Conservation (phyloP, 495 filamentous ascomycete genomes). For the Lasiosphaeria ovina region DNA sequence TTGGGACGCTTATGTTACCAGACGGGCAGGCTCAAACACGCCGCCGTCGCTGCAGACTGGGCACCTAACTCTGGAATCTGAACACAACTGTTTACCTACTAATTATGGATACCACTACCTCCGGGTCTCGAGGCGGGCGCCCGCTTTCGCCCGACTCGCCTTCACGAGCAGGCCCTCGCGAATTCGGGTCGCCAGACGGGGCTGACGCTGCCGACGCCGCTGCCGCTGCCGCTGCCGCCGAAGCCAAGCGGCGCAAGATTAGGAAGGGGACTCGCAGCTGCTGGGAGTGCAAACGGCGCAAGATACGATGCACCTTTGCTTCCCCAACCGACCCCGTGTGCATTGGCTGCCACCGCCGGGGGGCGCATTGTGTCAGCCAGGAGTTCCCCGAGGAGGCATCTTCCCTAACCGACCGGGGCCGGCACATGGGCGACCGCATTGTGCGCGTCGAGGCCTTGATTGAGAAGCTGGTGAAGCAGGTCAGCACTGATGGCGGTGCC, state of each 20-base stretch:
- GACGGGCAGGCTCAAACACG: no score
- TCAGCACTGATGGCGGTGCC: constrained; percentile 2
- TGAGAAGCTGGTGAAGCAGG: constrained; percentile 23
- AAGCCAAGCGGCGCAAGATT: constrained; percentile 32
- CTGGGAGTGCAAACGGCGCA: constrained; percentile 53
- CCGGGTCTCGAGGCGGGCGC: no score
- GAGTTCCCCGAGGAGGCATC: constrained; percentile 35
- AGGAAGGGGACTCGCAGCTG: constrained; percentile 52
- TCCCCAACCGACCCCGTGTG: constrained; percentile 33
- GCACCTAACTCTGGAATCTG: no score
- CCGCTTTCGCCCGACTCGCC: no score
- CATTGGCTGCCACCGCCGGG: constrained; percentile 41
- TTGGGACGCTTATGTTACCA: no score
- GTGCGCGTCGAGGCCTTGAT: constrained; percentile 30
- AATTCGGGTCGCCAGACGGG: no score
- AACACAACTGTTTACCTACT: no score
- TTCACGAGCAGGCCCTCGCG: no score
- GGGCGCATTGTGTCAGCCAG: constrained; percentile 43
- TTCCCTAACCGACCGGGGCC: not conserved
- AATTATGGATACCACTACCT: no score
- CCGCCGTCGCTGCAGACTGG: no score
- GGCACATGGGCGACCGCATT: constrained; percentile 23
- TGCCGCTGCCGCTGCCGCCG: not conserved
- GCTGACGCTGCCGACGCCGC: not conserved
- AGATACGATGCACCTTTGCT: constrained; percentile 47